A percentile compares a stretch with the other conserved stretches of the same genome.
phyloP scores from a whole-genome alignment of 2,329 filamentous ascomycete genomes.

The Sarocladiaceae sp. region DNA sequence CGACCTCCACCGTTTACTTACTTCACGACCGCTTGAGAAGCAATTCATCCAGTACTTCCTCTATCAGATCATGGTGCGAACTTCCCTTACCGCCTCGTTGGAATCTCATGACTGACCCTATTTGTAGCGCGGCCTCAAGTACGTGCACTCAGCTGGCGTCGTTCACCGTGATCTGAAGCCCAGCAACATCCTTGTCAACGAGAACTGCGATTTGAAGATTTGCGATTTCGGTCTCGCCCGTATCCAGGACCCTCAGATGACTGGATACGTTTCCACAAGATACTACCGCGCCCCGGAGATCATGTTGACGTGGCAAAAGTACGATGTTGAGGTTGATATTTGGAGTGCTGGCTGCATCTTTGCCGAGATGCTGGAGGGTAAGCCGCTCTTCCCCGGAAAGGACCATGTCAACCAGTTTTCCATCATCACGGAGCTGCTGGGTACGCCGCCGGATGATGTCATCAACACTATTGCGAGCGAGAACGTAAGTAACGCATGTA shows the following conservation, averaged over 20 bases:
- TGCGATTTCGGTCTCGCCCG: slow-evolving; percentile 97
- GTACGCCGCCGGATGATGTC: slow-evolving; percentile 95
- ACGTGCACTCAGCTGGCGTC: slow-evolving; percentile 96
- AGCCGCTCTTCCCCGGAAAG: slow-evolving; percentile 96
- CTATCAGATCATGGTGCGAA: slow-evolving; percentile 90
- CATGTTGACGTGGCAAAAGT: slow-evolving; percentile 99
- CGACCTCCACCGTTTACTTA: slow-evolving; percentile 90
- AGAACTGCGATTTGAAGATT: slow-evolving; percentile 99
- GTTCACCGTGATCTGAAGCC: slow-evolving; percentile 97
- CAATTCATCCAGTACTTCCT: slow-evolving; percentile 99
- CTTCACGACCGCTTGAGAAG: slow-evolving; percentile 92
- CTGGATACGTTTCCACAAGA: slow-evolving; percentile 94
- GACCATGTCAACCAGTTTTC: slow-evolving; percentile 99
- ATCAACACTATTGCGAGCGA: slow-evolving; percentile 98
- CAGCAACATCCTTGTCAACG: slow-evolving; percentile 98
- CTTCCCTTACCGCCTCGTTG: not conserved
- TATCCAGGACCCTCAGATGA: slow-evolving; percentile 99
- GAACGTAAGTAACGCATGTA: slow-evolving; percentile 59
- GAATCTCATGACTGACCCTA: slow-evolving; percentile 13
- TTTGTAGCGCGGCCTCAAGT: slow-evolving; percentile 87
- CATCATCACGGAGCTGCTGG: slow-evolving; percentile 95
- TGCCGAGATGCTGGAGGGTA: slow-evolving; percentile 97
- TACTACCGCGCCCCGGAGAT: slow-evolving; percentile 99
- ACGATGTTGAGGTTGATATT: slow-evolving; percentile 97
- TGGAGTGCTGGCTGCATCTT: slow-evolving; percentile 99